A percentile compares a stretch with the other conserved stretches of the same genome.
These are phyloP conservation scores for Exutisphaerella laricina DNA, from an alignment of 2,329 filamentous ascomycete genomes.

Conservation along the genomic window DNA sequence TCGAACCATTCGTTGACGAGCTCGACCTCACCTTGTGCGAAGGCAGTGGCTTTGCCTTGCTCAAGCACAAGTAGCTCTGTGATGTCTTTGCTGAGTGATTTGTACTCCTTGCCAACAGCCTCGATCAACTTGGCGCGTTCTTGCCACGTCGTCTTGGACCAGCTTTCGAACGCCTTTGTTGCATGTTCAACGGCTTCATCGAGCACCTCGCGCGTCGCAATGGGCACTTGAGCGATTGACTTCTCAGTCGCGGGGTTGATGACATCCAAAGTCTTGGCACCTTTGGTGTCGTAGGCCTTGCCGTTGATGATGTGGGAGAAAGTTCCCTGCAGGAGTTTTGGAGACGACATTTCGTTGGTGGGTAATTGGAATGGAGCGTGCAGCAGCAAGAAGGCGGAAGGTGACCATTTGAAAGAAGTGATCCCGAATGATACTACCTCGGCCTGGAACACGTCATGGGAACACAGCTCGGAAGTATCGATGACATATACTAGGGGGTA, in stretches of 20 bases:
- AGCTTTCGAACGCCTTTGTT: constrained; percentile 34
- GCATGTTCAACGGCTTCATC: constrained; percentile 33
- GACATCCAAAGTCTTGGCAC: constrained; percentile 28
- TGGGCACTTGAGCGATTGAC: constrained; percentile 33
- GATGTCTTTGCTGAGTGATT: constrained; percentile 11
- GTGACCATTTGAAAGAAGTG: neutral
- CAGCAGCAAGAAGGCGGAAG: constrained; percentile 1
- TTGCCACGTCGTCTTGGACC: constrained; percentile 31
- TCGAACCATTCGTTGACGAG: constrained; percentile 20
- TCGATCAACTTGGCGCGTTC: constrained; percentile 25
- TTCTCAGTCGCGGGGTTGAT: constrained; percentile 34
- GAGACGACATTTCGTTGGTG: constrained; percentile 13
- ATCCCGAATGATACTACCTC: neutral
- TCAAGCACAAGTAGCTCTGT: constrained; percentile 18
- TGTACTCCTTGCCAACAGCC: constrained; percentile 19
- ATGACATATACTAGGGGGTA: too few species aligned
- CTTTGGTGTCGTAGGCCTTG: constrained; percentile 28
- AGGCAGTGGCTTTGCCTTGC: constrained; percentile 18
- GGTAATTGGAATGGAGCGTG: neutral
- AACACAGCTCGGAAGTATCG: too few species aligned
- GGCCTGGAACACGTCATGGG: neutral
- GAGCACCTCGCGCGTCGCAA: constrained; percentile 36
- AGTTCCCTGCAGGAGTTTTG: constrained; percentile 15
- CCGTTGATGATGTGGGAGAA: constrained; percentile 37
- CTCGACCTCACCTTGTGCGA: constrained; percentile 17